Conservation (phyloP, 805 yeast genomes). For the Yarrowia sp. region DNA sequence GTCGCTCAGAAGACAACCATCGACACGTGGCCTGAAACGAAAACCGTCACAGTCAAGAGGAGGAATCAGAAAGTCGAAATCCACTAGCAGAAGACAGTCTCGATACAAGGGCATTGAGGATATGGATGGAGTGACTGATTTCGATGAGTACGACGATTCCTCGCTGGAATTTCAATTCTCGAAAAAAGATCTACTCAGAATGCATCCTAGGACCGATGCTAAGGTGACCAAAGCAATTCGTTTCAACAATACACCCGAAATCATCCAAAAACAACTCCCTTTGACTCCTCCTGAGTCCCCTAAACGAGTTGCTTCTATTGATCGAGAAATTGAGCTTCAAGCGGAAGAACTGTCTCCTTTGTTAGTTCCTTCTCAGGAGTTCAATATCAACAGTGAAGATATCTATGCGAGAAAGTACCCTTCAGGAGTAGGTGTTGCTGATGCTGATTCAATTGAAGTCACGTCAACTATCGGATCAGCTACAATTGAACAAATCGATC, state of each 20-base stretch:
- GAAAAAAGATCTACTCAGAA: not conserved
- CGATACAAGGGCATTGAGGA: not conserved
- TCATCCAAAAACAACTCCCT: not conserved
- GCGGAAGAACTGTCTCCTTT: not conserved
- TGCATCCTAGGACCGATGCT: conserved; percentile 7
- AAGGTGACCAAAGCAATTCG: not conserved
- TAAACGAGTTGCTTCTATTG: not conserved
- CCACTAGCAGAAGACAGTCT: conserved; percentile 3
- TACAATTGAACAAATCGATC: conserved; percentile 11
- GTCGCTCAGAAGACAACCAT: conserved; percentile 3
- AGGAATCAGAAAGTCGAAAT: conserved; percentile 8
- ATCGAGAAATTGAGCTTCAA: not conserved
- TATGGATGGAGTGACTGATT: not conserved
- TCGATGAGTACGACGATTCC: conserved; percentile 6
- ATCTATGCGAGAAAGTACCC: conserved; percentile 21
- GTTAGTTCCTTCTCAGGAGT: not conserved
- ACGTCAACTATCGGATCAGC: conserved; percentile 9
- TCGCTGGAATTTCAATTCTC: not conserved
- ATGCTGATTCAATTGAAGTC: conserved; percentile 9
- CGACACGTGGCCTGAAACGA: not conserved
- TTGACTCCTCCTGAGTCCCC: conserved; percentile 17
- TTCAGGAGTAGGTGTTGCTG: conserved; percentile 11
- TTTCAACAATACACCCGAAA: not conserved
- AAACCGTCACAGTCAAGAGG: not conserved
- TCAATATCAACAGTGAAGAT: conserved; percentile 14